Conservation (phyloP, 192 early-diverging fungal species). For the Coemansia umbellata region DNA sequence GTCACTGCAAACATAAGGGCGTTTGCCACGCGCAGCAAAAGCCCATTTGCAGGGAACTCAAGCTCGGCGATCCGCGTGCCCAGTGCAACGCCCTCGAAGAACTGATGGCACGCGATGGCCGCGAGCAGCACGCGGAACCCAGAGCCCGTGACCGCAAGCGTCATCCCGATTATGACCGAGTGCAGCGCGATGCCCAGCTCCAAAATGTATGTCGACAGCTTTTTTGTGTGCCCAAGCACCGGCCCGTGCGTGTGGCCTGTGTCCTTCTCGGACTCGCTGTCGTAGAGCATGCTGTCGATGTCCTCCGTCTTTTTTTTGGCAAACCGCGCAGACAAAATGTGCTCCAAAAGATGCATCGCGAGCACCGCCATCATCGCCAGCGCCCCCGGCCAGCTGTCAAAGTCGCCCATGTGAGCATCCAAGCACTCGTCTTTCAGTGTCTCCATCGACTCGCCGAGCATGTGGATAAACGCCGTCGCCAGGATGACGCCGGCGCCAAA, state of each 20-base stretch:
- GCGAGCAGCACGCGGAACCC: constrained; percentile 60
- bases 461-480: constrained; percentile 75
- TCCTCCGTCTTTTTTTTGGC: not conserved
- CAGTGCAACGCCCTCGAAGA: constrained; percentile 75
- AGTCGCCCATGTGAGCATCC: constrained; percentile 50
- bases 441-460: constrained; percentile 59
- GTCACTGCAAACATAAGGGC: constrained; percentile 64
- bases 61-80: constrained; percentile 68
- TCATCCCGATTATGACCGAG: constrained; percentile 72
- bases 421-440: constrained; percentile 59
- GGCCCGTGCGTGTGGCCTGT: constrained; percentile 24
- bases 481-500: constrained; percentile 70
- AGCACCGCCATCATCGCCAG: constrained; percentile 64
- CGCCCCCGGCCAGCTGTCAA: constrained; percentile 53
- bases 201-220: constrained; percentile 63
- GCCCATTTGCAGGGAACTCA: constrained; percentile 13
- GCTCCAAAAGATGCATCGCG: constrained; percentile 63
- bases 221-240: constrained; percentile 14
- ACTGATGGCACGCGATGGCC: constrained; percentile 72
- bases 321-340: constrained; percentile 26
- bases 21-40: constrained; percentile 53
- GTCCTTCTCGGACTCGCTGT: not conserved
- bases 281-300: not conserved
- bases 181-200: constrained; percentile 78
- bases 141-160: constrained; percentile 55